These are phyloP conservation scores for bread wheat (Triticum aestivum) DNA, from an alignment of 176 grass and related monocot genomes.

Conservation along the genomic window DNA sequence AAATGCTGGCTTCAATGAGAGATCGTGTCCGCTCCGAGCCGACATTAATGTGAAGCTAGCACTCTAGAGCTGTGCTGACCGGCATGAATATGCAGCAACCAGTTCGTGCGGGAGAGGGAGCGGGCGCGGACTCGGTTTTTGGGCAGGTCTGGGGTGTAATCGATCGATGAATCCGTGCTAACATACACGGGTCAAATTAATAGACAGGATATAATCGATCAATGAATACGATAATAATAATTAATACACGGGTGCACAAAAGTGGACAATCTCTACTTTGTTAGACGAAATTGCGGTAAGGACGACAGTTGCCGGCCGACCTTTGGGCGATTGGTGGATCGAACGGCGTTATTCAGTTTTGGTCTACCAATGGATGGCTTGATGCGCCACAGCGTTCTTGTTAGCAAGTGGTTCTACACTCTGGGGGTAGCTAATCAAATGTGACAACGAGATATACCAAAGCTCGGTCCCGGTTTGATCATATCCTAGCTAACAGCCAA, in stretches of 20 bases:
- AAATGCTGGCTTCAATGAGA: too few species aligned
- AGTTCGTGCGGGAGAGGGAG: too few species aligned
- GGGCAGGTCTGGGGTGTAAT: too few species aligned
- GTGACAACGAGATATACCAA: slow-evolving; percentile 3
- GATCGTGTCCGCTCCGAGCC: too few species aligned
- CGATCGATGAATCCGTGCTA: too few species aligned
- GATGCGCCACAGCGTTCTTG: too few species aligned
- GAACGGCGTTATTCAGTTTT: neutral
- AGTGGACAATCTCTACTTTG: neutral
- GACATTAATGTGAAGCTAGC: too few species aligned
- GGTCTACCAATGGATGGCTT: too few species aligned
- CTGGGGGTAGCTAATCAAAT: slow-evolving; percentile 21
- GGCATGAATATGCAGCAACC: too few species aligned
- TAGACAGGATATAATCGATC: neutral
- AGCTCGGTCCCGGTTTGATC: neutral
- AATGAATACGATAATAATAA: too few species aligned
- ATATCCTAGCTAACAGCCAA: neutral
- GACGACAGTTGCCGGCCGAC: neutral
- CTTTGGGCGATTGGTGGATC: neutral
- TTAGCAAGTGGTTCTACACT: neutral
- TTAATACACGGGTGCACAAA: neutral
- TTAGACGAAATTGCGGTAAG: neutral
- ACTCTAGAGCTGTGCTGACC: too few species aligned
- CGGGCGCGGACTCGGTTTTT: too few species aligned
- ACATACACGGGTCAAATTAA: neutral